Evolutionary conservation across 805 yeast species (phyloP), one percentile per base, ranked within the genome.

Genomic region (Ogataea parapolymorpha): DNA sequence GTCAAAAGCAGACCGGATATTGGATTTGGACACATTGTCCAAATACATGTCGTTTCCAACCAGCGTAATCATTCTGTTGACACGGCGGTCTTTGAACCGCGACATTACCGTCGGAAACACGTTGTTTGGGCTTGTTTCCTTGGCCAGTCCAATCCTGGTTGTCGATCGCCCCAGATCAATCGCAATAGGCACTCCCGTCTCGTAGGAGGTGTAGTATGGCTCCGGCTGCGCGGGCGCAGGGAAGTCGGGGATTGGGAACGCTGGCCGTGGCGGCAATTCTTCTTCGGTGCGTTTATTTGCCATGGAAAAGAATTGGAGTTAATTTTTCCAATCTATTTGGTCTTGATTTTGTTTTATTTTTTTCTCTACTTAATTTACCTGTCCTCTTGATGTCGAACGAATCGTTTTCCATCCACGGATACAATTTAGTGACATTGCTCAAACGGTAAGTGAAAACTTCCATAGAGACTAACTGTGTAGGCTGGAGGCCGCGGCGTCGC

Each of bases 31-130:
- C 2, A 83, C 65, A 7, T 81, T 74, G 53, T 90, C 98, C 23
- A 85, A 57, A 55, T 71, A 78, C 14, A 80, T 77, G 59, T 91
- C 98, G 53, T 84, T 78, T 2, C 99, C 99, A 3, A 87, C 80
- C 42, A 85, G 71, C 0, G 93, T 79, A 50, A 84, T 72, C 5
- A 80, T 71, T 44, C 67, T 70, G 44, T 68, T 70, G n/a, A 75
- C 56, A 55, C 80, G 83, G 18, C 97, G 71, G 54, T 91, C 98
- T 49, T 96, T 74, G 56, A 74, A 85, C 41, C 84, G 74, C 11
- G 97, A 75, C 20, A 85, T 68, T 18, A 81, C 61, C 0, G 84
- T 72, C 2, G 95, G 84, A 51, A 85, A 87, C 17, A 71, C 71
- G 49, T 81, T 72, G n/a, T 77, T 62, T n/a, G 90, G 83, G 41